Evolutionary conservation across 176 grass and related monocot species (phyloP), one percentile per base, ranked within the genome.

Genomic region (Metroxylon sagu): DNA sequence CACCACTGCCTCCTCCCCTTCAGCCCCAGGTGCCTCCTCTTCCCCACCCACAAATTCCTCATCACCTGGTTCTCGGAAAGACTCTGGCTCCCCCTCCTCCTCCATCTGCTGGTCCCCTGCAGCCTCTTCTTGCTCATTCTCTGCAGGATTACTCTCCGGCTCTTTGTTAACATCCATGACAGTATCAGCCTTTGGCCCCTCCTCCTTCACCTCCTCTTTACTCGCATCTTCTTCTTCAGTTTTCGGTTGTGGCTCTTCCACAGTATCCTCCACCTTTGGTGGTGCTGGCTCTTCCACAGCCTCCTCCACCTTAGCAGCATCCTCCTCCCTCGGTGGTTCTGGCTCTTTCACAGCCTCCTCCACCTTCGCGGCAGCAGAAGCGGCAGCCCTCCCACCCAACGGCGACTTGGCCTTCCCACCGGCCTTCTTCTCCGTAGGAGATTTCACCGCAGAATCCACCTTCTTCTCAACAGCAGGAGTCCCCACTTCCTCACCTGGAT

Each of bases 41-140:
- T 71, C 68, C 1, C 59, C 60, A 28, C 23, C 25, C 43, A 51
- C n/a, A 19, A 54, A 8, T 30, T 73, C 70, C 49, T 55, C 77
- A 56, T 60, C 73, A 28, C 5, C 29, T 29, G 28, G 67, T 18
- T 53, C 72, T 18, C 60, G 27, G 8, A 23, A 50, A 12, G 18
- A 60, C 1, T 77, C 73, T 1, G 62, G 66, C 27, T 71, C 57
- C 31, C 16, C 35, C 48, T 57, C 60, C n/a, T 57, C 72, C 29
- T 59, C 66, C 25, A 52, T 31, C 53, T 57, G 39, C 6, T 23
- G 49, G 14, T 14, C 59, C 14, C 17, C 51, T 14, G 18, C 59
- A 43, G 28, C 19, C 49, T 70, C 50, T 18, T 57, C 16, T 51
- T 71, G 61, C 65, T 71, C 67, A 21, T 39, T 76, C 39, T 72